Evolutionary conservation across 2,329 filamentous ascomycete genomes (phyloP), one percentile per base, ranked within the genome.

Genomic region (Sporothrix variecibatus): DNA sequence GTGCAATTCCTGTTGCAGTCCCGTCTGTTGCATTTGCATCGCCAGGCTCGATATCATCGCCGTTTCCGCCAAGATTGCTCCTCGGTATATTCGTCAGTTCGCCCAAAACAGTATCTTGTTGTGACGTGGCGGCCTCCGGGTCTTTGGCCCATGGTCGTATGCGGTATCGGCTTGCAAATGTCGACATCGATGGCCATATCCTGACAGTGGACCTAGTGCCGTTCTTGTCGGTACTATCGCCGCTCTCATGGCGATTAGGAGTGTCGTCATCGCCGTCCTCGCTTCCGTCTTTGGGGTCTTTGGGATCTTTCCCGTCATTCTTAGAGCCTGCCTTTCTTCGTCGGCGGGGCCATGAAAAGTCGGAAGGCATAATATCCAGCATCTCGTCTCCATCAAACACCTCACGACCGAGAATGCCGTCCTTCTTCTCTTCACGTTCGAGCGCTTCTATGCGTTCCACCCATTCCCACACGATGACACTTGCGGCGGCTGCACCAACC

Each of bases 381-480:
- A 96, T 97, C 80, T 97, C 95, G 79, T 98, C 95, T 3, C 94
- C 95, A 78, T 98, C 95, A 79, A 97, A 97, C 0, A 98, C 91
- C 80, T 98, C 95, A 76, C 95, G 87, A 3, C 95, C 95, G 1
- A 98, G 84, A 73, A 98, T 97, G 0, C 95, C 95, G 78, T 97
- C 94, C 82, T 97, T 97, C 82, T 95, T 94, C 81, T 97, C 94
- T 81, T 97, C 94, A 77, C 95, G 90, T 84, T 98, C 95, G 75
- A 97, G 83, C 0, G 94, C 94, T 81, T 98, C 95, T 68, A 98
- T 98, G 34, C 95, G 89, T 82, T 98, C 95, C 2, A 98, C 95
- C 95, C 95, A 98, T 82, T 98, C 95, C 95, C 95, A 98, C 1
- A 98, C 95, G 28, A 97, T 93, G n/a, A 97, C 95, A 82, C 94